Evolutionary conservation across 148 eudicot genomes (phyloP).

Genomic region (Vaccinium myrtillus): DNA sequence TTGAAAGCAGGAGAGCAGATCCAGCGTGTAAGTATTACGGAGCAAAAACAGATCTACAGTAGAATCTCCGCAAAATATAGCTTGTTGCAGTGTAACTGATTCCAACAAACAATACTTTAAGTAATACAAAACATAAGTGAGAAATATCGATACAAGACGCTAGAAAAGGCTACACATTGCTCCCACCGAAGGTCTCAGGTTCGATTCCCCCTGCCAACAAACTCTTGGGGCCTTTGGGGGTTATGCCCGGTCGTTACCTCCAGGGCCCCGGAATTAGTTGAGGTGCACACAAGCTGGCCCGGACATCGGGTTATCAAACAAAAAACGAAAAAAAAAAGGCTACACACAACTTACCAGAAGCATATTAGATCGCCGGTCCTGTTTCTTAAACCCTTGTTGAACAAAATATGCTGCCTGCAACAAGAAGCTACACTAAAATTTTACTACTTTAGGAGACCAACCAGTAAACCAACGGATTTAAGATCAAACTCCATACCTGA

Average conservation of each 20-base stretch:
- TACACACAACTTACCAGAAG: slow-evolving; percentile 62
- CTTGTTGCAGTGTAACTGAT: not conserved
- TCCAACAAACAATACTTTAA: not conserved
- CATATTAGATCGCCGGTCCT: slow-evolving; percentile 79
- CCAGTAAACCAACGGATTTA: slow-evolving; percentile 1
- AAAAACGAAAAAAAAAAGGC: not conserved
- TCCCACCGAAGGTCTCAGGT: too few relatives aligned
- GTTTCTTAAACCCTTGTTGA: slow-evolving; percentile 59
- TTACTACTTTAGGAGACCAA: slow-evolving; percentile 5
- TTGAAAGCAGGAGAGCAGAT: not conserved
- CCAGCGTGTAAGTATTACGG: not conserved
- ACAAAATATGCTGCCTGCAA: slow-evolving; percentile 89
- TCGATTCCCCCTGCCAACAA: too few relatives aligned
- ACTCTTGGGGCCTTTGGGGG: too few relatives aligned
- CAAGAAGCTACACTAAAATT: slow-evolving; percentile 15
- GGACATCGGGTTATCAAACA: too few relatives aligned
- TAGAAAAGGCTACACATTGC: not conserved
- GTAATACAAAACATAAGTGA: not conserved
- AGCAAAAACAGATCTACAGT: not conserved
- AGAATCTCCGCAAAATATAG: not conserved
- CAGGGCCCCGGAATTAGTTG: too few relatives aligned
- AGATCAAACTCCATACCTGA: slow-evolving; percentile 52
- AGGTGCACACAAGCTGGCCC: too few relatives aligned
- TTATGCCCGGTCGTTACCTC: too few relatives aligned
- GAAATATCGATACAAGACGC: not conserved